Percentiles rank a stretch among this genome's conserved stretches.
These are phyloP conservation scores for Fusarium dimerum DNA, from an alignment of 2,329 filamentous ascomycete species.

Conservation along the genomic window DNA sequence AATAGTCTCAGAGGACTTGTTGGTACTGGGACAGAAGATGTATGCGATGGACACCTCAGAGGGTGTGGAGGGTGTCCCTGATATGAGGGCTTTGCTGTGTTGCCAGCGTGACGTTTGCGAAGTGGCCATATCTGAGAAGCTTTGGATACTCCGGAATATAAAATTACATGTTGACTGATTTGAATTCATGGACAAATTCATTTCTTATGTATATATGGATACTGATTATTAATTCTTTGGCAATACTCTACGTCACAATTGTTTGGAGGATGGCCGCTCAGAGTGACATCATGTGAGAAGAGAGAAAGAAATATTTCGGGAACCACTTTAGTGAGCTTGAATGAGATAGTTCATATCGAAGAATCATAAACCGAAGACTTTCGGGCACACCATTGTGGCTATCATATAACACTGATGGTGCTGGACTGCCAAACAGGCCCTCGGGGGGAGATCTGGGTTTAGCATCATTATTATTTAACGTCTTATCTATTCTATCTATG, in stretches of 20 bases:
- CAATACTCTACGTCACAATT: not conserved
- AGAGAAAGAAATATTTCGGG: not conserved
- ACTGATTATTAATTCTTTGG: no score
- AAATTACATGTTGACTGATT: no score
- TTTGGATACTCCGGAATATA: no score
- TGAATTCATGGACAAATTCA: no score
- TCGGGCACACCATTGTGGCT: no score
- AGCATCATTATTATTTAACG: no score
- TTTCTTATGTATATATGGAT: no score
- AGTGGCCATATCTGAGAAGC: not conserved
- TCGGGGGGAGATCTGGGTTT: no score
- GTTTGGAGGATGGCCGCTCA: not conserved
- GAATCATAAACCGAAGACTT: no score
- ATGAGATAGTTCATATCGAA: not conserved
- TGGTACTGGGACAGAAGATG: not conserved
- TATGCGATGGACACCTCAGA: not conserved
- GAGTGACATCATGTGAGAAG: not conserved
- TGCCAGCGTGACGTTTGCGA: not conserved
- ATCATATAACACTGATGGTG: no score
- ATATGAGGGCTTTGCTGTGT: not conserved
- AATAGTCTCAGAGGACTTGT: not conserved
- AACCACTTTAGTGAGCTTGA: not conserved
- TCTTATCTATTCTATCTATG: no score
- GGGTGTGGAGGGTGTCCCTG: not conserved
- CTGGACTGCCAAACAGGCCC: no score